Conservation (phyloP, 306 rosid genomes). For the Vigna angularis region DNA sequence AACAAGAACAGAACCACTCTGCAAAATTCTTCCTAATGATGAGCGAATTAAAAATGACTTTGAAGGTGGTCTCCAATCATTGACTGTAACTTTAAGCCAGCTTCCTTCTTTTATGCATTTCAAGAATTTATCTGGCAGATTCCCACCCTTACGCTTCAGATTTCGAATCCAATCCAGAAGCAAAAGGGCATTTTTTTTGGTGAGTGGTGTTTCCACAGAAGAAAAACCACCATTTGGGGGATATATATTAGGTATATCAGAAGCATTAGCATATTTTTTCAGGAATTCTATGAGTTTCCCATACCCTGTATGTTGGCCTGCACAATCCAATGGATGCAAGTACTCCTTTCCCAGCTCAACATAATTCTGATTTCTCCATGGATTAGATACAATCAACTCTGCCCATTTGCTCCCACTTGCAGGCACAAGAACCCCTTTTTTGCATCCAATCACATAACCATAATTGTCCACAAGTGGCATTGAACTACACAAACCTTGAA, state of each 20-base stretch:
- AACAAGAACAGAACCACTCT: constrained; percentile 60
- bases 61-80: constrained; percentile 66
- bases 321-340: constrained; percentile 38
- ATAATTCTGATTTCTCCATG: constrained; percentile 61
- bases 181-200: constrained; percentile 62
- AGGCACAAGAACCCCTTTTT: constrained; percentile 62
- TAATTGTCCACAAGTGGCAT: constrained; percentile 75
- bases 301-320: constrained; percentile 45
- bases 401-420: constrained; percentile 79
- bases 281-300: constrained; percentile 56
- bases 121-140: constrained; percentile 54
- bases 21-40: constrained; percentile 60
- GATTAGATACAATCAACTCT: constrained; percentile 60
- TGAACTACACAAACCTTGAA: constrained; percentile 28
- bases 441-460: constrained; percentile 37
- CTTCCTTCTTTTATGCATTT: constrained; percentile 63
- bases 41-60: constrained; percentile 63
- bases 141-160: neutral
- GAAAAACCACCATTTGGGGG: constrained; percentile 67
- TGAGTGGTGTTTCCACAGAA: constrained; percentile 58
- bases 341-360: constrained; percentile 71
- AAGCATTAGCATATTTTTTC: constrained; percentile 45
- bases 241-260: constrained; percentile 65
- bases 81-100: constrained; percentile 66
- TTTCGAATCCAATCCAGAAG: constrained; percentile 70